Percentiles rank a stretch among this genome's conserved stretches.
phyloP scores from a whole-genome alignment of 139 green algal species.

The Pleodorina starrii region DNA sequence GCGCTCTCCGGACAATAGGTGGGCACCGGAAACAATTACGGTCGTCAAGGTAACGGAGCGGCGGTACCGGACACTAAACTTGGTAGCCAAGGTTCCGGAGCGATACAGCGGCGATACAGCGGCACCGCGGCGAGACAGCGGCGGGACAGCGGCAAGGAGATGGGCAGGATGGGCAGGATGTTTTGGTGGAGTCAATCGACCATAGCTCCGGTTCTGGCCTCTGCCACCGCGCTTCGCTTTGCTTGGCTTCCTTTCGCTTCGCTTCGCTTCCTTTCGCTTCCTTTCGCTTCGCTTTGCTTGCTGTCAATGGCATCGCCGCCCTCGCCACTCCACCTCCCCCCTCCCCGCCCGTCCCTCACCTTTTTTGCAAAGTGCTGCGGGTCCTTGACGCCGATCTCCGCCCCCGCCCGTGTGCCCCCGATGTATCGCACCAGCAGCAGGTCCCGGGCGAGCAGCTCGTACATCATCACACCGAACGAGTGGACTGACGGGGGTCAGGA shows the following conservation, averaged over 20 bases:
- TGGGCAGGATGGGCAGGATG: too few species aligned
- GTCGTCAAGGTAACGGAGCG: too few species aligned
- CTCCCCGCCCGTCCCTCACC: not conserved
- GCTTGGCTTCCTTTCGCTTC: not conserved
- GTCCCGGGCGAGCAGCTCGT: constrained; percentile 52
- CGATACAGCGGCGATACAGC: too few species aligned
- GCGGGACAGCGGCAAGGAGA: too few species aligned
- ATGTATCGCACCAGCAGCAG: constrained; percentile 53
- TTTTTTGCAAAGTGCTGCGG: constrained; percentile 27
- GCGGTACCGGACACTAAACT: too few species aligned
- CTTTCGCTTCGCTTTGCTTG: not conserved
- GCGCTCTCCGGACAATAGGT: too few species aligned
- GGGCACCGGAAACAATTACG: too few species aligned
- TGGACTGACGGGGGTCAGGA: not conserved
- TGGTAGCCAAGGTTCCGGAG: too few species aligned
- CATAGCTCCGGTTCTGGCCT: not conserved
- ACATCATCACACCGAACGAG: constrained; percentile 76
- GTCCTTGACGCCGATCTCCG: not conserved
- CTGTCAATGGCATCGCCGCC: too few species aligned
- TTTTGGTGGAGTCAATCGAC: too few species aligned
- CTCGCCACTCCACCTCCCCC: not conserved
- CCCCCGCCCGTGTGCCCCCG: constrained; percentile 7
- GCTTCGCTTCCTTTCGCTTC: not conserved
- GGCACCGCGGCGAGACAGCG: too few species aligned
- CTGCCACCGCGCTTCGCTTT: not conserved